Evolutionary conservation across 2,329 filamentous ascomycete genomes (phyloP), one percentile per base, ranked within the genome.

Genomic region (Ophiosphaerella narmari): DNA sequence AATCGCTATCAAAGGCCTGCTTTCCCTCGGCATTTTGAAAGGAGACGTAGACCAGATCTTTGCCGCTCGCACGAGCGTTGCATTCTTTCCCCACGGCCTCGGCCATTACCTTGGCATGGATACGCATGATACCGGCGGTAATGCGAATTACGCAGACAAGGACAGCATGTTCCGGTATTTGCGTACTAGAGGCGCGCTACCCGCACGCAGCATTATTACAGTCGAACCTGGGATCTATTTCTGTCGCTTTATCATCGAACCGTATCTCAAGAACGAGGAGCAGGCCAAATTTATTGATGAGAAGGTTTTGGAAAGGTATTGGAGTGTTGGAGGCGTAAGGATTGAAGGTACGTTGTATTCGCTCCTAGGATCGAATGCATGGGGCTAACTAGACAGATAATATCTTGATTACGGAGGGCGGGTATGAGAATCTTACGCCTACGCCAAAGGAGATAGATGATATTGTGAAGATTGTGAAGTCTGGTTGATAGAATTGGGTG

Each of bases 181-280:
- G 52, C 82, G 94, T 38, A 86, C 96, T 34, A 80, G 94, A 45
- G 87, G 89, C 11, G 81, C 76, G 18, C 73, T 97, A 40, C 90
- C 91, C 0, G 87, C 86, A 0, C 88, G 89, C 7, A 87, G 87
- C 42, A 90, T 99, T 21, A 86, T 99, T 45, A 99, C 94, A 0
- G 93, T 97, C 34, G 94, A 99, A 78, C 94, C 94, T 11, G 94
- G 94, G 16, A 86, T 87, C 34, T 92, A 92, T 72, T 92, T 92
- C 74, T 87, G 86, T 69, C 80, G 82, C 32, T 86, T 85, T 46
- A 91, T 89, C 56, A 82, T 92, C 52, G 82, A 90, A 74, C 82
- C 83, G 16, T 87, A 86, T 67, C 83, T 89, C 67, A 78, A 88
- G 61, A 78, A 81, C 43, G 79, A 83, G 50, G 75, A 77, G 48